These are phyloP conservation scores for Phytophthora megakarya DNA, from an alignment of 352 stramenopile species.

Conservation along the genomic window DNA sequence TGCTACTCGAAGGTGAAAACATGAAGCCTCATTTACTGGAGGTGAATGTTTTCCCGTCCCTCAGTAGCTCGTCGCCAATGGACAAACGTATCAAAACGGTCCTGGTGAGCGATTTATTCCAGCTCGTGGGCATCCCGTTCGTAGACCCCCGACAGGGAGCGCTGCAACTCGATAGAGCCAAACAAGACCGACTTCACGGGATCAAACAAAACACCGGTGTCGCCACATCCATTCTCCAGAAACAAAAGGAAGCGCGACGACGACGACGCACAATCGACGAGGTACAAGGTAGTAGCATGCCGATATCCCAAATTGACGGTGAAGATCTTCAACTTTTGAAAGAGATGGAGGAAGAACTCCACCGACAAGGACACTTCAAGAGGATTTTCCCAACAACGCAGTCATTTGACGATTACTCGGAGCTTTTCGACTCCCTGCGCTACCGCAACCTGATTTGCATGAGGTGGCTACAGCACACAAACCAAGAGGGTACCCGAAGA, in stretches of 20 bases:
- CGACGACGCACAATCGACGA: constrained; percentile 44
- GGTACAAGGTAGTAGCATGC: constrained; percentile 23
- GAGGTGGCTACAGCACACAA: constrained; percentile 49
- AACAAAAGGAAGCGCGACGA: constrained; percentile 22
- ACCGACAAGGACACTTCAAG: constrained; percentile 67
- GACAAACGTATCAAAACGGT: constrained; percentile 92
- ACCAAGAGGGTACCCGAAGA: constrained; percentile 23
- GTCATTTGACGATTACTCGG: constrained; percentile 56
- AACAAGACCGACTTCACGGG: constrained; percentile 53
- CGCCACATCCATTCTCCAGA: constrained; percentile 13
- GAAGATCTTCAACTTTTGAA: constrained; percentile 60
- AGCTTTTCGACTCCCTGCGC: constrained; percentile 57
- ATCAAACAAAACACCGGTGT: constrained; percentile 27
- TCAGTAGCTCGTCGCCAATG: constrained; percentile 85
- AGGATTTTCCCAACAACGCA: constrained; percentile 71
- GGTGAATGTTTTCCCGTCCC: constrained; percentile 90
- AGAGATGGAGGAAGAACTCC: constrained; percentile 68
- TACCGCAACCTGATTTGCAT: constrained; percentile 71
- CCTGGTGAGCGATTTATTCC: constrained; percentile 87
- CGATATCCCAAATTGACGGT: constrained; percentile 51
- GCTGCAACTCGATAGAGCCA: constrained; percentile 49
- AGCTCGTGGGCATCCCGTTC: constrained; percentile 73
- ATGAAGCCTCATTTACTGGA: constrained; percentile 89
- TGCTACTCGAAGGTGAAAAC: constrained; percentile 75
- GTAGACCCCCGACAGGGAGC: constrained; percentile 38